These are phyloP conservation scores for Hymenoscyphus repandus DNA, from an alignment of 2,329 filamentous ascomycete species.

Conservation along the genomic window DNA sequence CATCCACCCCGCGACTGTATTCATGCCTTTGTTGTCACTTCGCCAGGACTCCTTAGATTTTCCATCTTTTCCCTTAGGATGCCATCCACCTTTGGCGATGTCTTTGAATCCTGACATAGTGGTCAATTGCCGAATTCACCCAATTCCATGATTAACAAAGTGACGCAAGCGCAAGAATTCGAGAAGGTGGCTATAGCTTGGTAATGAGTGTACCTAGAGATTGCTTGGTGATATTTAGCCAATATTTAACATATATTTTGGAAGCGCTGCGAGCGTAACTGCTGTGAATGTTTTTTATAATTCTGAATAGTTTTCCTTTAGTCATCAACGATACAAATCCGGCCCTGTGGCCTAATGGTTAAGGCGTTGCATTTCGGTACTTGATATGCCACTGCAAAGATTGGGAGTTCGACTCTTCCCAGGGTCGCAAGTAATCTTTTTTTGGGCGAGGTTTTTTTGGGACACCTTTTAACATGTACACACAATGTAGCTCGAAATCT, in stretches of 20 bases:
- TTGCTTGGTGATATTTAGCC: no score
- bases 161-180: no score
- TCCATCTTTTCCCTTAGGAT: conserved; percentile 48
- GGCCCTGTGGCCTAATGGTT: conserved; percentile 2
- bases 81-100: conserved; percentile 47
- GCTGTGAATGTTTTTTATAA: no score
- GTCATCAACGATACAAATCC: not conserved
- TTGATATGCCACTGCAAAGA: not conserved
- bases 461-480: no score
- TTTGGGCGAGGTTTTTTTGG: no score
- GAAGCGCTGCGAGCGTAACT: no score
- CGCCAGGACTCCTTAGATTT: conserved; percentile 46
- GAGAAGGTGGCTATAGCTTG: no score
- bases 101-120: conserved; percentile 35
- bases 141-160: no score
- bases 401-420: conserved; percentile 7
- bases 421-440: not conserved
- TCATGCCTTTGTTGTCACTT: conserved; percentile 34
- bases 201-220: no score
- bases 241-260: no score
- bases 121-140: not conserved
- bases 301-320: no score
- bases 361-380: conserved; percentile 6
- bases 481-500: no score
- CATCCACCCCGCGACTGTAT: conserved; percentile 33